phyloP scores from a whole-genome alignment of 78 protist genomes.

The Goniomonas avonlea region DNA sequence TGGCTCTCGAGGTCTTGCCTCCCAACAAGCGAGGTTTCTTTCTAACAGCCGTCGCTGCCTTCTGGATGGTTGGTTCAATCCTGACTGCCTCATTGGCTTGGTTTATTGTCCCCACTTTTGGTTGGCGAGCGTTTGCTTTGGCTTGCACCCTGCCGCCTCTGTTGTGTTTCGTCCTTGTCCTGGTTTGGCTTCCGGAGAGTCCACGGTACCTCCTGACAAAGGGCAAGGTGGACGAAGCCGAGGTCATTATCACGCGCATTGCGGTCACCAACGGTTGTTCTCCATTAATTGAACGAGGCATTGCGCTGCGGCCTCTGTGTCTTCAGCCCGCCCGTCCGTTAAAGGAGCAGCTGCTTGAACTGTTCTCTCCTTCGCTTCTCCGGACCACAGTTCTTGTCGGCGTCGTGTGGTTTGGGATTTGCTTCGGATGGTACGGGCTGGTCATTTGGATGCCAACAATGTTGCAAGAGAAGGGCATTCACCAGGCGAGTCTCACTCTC shows the following conservation, averaged over 20 bases:
- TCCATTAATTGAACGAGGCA: too few species aligned
- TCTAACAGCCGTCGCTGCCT: slow-evolving; percentile 6
- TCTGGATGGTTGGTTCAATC: slow-evolving; percentile 40
- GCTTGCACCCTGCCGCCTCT: not conserved
- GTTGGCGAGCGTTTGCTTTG: not conserved
- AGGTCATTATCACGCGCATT: not conserved
- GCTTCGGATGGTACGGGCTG: slow-evolving; percentile 51
- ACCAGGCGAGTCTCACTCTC: too few species aligned
- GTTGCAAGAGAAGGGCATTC: not conserved
- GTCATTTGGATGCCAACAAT: slow-evolving; percentile 37
- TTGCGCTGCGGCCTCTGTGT: too few species aligned
- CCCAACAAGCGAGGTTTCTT: slow-evolving; percentile 9
- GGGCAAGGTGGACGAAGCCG: not conserved
- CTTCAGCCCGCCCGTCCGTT: too few species aligned
- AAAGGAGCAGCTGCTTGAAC: too few species aligned
- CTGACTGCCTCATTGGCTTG: slow-evolving; percentile 23
- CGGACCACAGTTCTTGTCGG: slow-evolving; percentile 12
- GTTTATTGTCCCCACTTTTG: not conserved
- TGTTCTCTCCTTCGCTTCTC: not conserved
- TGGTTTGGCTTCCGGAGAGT: not conserved
- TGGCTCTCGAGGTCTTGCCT: slow-evolving; percentile 28
- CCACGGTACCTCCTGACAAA: slow-evolving; percentile 23
- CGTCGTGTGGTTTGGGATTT: slow-evolving; percentile 38
- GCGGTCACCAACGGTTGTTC: too few species aligned
- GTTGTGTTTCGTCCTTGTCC: not conserved